These are phyloP conservation scores for Alisma plantagoaquatica DNA, from an alignment of 106 monocot species.

Conservation along the genomic window DNA sequence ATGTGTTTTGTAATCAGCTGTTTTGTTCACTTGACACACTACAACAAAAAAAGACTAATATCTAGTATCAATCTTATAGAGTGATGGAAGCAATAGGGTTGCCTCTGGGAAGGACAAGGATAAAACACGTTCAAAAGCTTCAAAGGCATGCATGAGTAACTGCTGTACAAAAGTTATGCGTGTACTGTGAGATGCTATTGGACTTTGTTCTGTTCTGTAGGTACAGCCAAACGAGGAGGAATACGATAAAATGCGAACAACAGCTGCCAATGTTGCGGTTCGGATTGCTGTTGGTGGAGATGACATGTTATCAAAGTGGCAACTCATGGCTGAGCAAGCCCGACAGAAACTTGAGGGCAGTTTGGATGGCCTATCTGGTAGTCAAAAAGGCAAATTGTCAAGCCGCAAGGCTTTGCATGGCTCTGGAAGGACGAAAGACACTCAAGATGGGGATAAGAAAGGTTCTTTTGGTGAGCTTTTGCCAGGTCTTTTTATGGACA, in stretches of 20 bases:
- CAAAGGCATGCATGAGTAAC: slow-evolving; percentile 31
- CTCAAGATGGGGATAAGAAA: slow-evolving; percentile 23
- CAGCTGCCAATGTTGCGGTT: slow-evolving; percentile 83
- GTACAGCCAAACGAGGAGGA: slow-evolving; percentile 61
- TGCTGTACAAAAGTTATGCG: too few relatives aligned
- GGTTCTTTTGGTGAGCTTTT: slow-evolving; percentile 19
- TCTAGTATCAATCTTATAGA: too few relatives aligned
- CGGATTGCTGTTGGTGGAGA: slow-evolving; percentile 81
- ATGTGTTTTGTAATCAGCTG: too few relatives aligned
- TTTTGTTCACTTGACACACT: too few relatives aligned
- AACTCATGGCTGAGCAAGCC: slow-evolving; percentile 93
- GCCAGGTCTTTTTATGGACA: too few relatives aligned
- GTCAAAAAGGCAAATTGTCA: slow-evolving; percentile 9
- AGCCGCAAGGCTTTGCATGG: slow-evolving; percentile 10
- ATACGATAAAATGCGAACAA: slow-evolving; percentile 79
- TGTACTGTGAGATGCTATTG: too few relatives aligned
- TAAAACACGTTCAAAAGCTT: slow-evolving; percentile 43
- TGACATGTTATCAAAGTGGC: slow-evolving; percentile 93
- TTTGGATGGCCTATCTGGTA: slow-evolving; percentile 14
- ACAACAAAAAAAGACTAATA: too few relatives aligned
- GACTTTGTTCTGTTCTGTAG: background rate
- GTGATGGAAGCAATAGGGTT: slow-evolving; percentile 36
- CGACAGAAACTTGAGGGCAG: slow-evolving; percentile 73
- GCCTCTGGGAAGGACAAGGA: slow-evolving; percentile 62
- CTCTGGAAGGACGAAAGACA: slow-evolving; percentile 12